A percentile compares a stretch with the other conserved stretches of the same genome.
Conservation (phyloP, 306 rosid genomes). For the Quercus cerris region DNA sequence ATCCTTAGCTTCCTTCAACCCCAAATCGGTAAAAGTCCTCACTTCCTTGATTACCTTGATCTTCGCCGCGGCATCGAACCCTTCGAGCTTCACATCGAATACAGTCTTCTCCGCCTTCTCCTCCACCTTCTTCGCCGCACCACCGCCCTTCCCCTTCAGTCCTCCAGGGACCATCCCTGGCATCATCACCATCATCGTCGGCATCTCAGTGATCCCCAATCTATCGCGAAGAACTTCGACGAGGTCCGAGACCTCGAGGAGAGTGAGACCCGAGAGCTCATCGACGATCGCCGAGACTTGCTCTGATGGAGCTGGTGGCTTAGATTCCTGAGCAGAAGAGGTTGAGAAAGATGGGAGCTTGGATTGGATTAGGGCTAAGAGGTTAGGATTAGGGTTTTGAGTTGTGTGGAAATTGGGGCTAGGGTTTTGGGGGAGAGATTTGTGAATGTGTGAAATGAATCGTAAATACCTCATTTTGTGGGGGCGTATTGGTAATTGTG, state of each 20-base stretch:
- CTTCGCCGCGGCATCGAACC: conserved; percentile 71
- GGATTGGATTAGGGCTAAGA: conserved; percentile 1
- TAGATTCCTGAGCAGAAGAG: conserved; percentile 37
- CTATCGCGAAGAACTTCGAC: conserved; percentile 73
- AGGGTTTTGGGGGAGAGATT: conserved; percentile 39
- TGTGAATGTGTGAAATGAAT: conserved; percentile 33
- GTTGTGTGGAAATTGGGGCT: conserved; percentile 10
- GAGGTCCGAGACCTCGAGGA: conserved; percentile 67
- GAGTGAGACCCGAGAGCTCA: conserved; percentile 64
- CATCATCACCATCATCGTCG: conserved; percentile 73
- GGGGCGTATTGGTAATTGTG: no score
- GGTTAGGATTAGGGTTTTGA: conserved; percentile 1
- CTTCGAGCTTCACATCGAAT: conserved; percentile 84
- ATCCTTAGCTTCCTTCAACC: conserved; percentile 97
- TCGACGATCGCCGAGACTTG: conserved; percentile 53
- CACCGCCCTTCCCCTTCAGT: conserved; percentile 47
- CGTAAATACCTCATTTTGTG: conserved; percentile 53
- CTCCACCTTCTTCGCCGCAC: conserved; percentile 41
- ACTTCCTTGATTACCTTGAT: conserved; percentile 94
- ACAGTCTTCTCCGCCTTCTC: conserved; percentile 76
- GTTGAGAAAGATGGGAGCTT: background rate
- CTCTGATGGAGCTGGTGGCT: conserved; percentile 38
- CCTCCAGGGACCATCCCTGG: conserved; percentile 90
- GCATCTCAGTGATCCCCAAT: conserved; percentile 69
- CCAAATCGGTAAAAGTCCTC: conserved; percentile 79